phyloP scores from a whole-genome alignment of 2,329 filamentous ascomycete genomes.

The Xylaria sp. region DNA sequence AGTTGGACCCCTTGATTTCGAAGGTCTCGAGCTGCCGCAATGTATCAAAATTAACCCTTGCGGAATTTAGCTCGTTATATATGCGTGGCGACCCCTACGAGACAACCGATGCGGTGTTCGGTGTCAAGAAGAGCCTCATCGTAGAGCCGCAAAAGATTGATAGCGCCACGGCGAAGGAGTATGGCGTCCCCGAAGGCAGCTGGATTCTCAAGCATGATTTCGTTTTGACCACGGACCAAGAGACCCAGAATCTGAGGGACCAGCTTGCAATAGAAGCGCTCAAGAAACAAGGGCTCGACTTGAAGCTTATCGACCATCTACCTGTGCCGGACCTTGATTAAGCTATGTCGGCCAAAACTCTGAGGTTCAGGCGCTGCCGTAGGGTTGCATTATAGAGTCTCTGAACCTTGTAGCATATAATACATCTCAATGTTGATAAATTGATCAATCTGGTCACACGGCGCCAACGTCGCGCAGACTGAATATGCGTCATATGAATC shows the following conservation, averaged over 20 bases:
- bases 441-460: neutral
- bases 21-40: neutral
- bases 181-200: constrained; percentile 71
- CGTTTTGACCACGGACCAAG: constrained; percentile 76
- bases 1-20: constrained; percentile 50
- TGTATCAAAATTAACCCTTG: constrained; percentile 4
- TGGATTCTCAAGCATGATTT: constrained; percentile 79
- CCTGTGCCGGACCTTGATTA: constrained; percentile 75
- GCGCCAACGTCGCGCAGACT: neutral
- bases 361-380: neutral
- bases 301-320: constrained; percentile 80
- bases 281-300: constrained; percentile 71
- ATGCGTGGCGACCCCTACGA: constrained; percentile 83
- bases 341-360: constrained; percentile 9
- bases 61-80: constrained; percentile 73
- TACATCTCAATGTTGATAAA: constrained; percentile 4
- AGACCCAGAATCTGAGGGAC: constrained; percentile 74
- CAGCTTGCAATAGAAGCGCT: constrained; percentile 73
- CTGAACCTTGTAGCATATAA: constrained; percentile 11
- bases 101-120: constrained; percentile 85
- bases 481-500: neutral
- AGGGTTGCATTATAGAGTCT: neutral
- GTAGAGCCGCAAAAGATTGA: constrained; percentile 68
- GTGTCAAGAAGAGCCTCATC: constrained; percentile 84
- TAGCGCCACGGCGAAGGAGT: constrained; percentile 66